Conservation (phyloP, 768 basidiomycete species). For the Suillus alpinus region DNA sequence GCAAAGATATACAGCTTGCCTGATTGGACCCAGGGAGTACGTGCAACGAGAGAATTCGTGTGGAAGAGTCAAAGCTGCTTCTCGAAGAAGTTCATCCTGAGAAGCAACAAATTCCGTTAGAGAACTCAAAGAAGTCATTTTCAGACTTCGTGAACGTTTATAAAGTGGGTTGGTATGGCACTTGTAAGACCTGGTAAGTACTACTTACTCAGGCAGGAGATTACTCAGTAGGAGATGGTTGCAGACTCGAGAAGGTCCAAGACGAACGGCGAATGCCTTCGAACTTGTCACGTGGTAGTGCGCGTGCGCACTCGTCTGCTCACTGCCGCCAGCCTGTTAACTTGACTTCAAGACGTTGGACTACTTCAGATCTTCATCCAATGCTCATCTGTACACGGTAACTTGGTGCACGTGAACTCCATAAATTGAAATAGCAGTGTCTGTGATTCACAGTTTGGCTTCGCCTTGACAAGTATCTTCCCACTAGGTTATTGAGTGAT, state of each 20-base stretch:
- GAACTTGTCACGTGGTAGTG: not conserved
- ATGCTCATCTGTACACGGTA: not conserved
- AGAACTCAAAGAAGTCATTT: slow-evolving; percentile 28
- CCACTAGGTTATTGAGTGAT: too few relatives aligned
- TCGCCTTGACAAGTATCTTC: not conserved
- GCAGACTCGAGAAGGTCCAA: not conserved
- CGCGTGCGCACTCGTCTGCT: too few relatives aligned
- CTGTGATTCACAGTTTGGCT: not conserved
- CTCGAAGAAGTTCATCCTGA: slow-evolving; percentile 28
- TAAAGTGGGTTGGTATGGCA: not conserved
- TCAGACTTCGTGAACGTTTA: not conserved
- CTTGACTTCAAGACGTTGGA: not conserved
- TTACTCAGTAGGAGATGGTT: not conserved
- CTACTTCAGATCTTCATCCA: not conserved
- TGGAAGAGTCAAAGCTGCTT: slow-evolving; percentile 51
- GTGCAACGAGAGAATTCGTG: slow-evolving; percentile 66
- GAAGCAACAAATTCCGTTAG: slow-evolving; percentile 24
- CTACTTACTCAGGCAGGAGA: not conserved
- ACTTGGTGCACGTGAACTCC: too few relatives aligned
- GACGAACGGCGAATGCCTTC: not conserved
- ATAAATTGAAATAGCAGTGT: too few relatives aligned
- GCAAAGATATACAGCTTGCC: slow-evolving; percentile 83
- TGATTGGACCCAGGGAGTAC: slow-evolving; percentile 55
- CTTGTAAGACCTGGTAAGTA: not conserved
- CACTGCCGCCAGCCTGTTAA: too few relatives aligned